These are phyloP conservation scores for Naganishia kalamii DNA, from an alignment of 768 basidiomycete species.

Conservation along the genomic window DNA sequence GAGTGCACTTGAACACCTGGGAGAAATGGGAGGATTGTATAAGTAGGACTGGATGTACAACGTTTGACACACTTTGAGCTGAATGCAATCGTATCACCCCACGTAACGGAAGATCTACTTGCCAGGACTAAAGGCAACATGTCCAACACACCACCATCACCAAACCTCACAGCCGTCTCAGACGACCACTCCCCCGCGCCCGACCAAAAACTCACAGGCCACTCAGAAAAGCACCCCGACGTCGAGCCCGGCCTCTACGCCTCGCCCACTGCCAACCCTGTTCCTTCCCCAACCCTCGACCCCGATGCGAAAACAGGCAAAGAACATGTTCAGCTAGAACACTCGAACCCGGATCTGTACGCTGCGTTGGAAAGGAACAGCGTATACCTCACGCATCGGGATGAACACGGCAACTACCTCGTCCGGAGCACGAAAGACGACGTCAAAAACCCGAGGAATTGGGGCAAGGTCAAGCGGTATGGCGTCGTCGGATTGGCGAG, in stretches of 20 bases:
- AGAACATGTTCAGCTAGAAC: background rate
- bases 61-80: too few species aligned
- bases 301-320: conserved; percentile 2
- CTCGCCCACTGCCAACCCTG: background rate
- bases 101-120: too few species aligned
- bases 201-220: background rate
- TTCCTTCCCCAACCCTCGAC: background rate
- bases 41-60: too few species aligned
- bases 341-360: conserved; percentile 5
- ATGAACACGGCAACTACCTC: conserved; percentile 28
- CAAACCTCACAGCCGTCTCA: background rate
- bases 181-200: background rate
- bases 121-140: too few species aligned
- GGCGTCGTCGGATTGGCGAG: conserved; percentile 26
- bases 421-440: conserved; percentile 25
- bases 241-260: background rate
- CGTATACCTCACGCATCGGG: conserved; percentile 24
- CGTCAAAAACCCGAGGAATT: conserved; percentile 28
- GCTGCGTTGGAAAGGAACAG: conserved; percentile 19
- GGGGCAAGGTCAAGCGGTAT: conserved; percentile 33
- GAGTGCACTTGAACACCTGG: too few species aligned
- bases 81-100: too few species aligned
- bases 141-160: background rate
- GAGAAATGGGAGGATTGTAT: too few species aligned
- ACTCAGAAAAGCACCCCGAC: too few species aligned